Conservation (phyloP, 2,329 filamentous ascomycete species). For the Clathrospora elynae region DNA sequence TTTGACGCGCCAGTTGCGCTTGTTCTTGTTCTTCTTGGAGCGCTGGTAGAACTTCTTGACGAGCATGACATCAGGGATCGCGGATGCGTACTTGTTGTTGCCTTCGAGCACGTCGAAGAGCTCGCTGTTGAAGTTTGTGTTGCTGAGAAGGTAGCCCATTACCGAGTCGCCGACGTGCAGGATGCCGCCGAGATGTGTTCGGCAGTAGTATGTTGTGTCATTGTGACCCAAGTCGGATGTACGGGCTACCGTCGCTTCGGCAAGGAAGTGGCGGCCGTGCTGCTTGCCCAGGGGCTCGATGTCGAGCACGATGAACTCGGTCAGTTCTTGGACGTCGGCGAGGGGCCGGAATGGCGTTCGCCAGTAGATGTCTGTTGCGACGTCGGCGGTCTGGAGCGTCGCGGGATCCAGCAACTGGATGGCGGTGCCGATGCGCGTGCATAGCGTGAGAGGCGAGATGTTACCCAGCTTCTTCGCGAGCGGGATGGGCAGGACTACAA, state of each 20-base stretch:
- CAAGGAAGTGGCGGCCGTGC: constrained; percentile 81
- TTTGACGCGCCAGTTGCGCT: constrained; percentile 87
- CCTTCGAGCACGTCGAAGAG: constrained; percentile 86
- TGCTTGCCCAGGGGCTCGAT: constrained; percentile 78
- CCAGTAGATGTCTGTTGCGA: constrained; percentile 87
- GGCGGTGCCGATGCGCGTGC: constrained; percentile 85
- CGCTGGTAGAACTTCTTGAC: constrained; percentile 97
- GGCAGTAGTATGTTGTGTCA: constrained; percentile 84
- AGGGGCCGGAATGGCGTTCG: constrained; percentile 82
- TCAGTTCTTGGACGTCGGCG: constrained; percentile 80
- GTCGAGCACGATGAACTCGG: constrained; percentile 94
- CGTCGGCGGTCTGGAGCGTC: constrained; percentile 87
- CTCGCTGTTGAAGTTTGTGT: constrained; percentile 89
- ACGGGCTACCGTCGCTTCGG: constrained; percentile 85
- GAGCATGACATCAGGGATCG: constrained; percentile 87
- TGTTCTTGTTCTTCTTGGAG: constrained; percentile 71
- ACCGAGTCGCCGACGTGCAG: constrained; percentile 89
- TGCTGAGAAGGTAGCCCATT: constrained; percentile 89
- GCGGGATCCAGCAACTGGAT: constrained; percentile 88
- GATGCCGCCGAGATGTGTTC: constrained; percentile 86
- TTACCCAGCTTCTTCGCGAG: constrained; percentile 87
- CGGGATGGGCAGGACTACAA: constrained; percentile 90
- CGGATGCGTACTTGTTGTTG: constrained; percentile 70
- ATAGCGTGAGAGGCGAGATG: constrained; percentile 83
- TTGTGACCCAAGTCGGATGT: constrained; percentile 86